phyloP scores from a whole-genome alignment of 352 stramenopile species.

The Globisporangium megalacanthum region DNA sequence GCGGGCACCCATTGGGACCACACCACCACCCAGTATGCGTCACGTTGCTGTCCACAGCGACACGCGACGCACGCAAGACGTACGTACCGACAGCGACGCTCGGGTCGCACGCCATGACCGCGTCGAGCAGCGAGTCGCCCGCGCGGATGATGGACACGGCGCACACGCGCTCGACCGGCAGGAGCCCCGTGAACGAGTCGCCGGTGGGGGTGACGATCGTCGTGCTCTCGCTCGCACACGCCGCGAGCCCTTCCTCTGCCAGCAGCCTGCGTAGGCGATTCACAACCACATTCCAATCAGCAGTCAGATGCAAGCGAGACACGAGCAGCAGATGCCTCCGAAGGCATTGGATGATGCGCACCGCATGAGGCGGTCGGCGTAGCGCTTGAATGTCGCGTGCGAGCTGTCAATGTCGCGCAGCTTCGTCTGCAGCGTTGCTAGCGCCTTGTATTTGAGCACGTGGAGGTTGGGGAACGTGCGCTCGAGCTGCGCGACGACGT shows the following conservation, averaged over 20 bases:
- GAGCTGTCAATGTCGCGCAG: constrained; percentile 63
- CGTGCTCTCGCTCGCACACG: constrained; percentile 42
- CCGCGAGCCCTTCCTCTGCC: constrained; percentile 65
- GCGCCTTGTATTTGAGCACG: constrained; percentile 59
- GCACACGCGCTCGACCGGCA: constrained; percentile 70
- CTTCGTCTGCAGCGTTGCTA: constrained; percentile 65
- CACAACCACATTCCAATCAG: constrained; percentile 1
- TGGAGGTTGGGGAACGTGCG: constrained; percentile 54
- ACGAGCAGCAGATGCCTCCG: too few relatives aligned
- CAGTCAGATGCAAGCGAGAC: background rate
- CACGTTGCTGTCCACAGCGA: background rate
- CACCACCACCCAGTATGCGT: background rate
- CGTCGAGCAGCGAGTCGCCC: constrained; percentile 88
- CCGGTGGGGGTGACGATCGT: constrained; percentile 68
- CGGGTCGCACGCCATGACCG: constrained; percentile 84
- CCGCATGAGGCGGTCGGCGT: constrained; percentile 75
- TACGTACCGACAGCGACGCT: constrained; percentile 66
- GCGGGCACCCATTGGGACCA: background rate
- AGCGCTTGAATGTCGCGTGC: constrained; percentile 75
- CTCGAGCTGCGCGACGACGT: constrained; percentile 46
- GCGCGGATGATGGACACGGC: constrained; percentile 93
- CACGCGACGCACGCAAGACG: background rate
- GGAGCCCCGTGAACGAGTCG: constrained; percentile 46
- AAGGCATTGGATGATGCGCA: constrained; percentile 10
- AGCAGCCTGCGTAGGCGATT: constrained; percentile 33